A percentile compares a stretch with the other conserved stretches of the same genome.
These are phyloP conservation scores for Ilex asprella DNA, from an alignment of 257 asterid genomes.

Conservation along the genomic window DNA sequence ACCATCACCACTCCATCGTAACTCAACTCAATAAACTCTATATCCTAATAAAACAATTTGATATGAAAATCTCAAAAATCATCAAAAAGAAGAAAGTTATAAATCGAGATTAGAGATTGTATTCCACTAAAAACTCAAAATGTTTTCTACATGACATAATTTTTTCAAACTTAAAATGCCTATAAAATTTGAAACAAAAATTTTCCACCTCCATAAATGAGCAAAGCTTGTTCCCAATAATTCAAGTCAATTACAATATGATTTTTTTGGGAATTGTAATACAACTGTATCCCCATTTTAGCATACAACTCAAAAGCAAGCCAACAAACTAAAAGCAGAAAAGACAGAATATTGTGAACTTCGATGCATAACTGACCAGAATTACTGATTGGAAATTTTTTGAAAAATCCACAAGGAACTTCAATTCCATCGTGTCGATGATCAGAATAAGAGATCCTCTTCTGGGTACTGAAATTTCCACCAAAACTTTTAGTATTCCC, in stretches of 20 bases:
- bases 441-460: conserved; percentile 51
- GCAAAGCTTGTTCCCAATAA: not conserved
- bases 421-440: conserved; percentile 22
- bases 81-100: not conserved
- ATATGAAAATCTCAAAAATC: conserved; percentile 33
- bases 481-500: conserved; percentile 53
- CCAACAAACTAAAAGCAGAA: not conserved
- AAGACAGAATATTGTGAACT: not conserved
- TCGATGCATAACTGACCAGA: conserved; percentile 38
- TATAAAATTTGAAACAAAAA: not conserved
- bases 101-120: not conserved
- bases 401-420: conserved; percentile 88
- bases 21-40: too few relatives aligned
- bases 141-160: too few relatives aligned
- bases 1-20: too few relatives aligned
- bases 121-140: too few relatives aligned
- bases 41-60: conserved; percentile 1
- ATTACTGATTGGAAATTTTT: conserved; percentile 36
- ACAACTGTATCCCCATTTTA: too few relatives aligned
- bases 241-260: too few relatives aligned
- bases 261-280: too few relatives aligned
- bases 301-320: too few relatives aligned
- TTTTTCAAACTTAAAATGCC: not conserved
- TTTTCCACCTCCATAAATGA: not conserved
- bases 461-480: conserved; percentile 50